phyloP scores from a whole-genome alignment of 805 yeast species.

The Kuraishia floccosa region DNA sequence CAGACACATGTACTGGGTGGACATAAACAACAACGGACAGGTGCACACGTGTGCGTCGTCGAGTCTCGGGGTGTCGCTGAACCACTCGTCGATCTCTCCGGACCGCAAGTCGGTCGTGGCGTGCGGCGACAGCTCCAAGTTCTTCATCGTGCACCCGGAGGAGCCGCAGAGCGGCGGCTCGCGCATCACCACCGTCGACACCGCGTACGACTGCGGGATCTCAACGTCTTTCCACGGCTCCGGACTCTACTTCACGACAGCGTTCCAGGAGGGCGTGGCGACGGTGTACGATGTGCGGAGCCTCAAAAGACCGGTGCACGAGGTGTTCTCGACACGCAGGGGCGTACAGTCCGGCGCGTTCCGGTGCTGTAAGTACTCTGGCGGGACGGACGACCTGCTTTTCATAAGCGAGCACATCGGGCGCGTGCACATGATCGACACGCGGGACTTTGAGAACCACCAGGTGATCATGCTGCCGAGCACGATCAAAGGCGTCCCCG shows the following conservation, averaged over 20 bases:
- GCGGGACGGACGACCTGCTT: conserved; percentile 64
- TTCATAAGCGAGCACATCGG: conserved; percentile 79
- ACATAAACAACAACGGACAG: conserved; percentile 34
- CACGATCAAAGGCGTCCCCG: conserved; percentile 16
- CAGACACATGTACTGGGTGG: conserved; percentile 52
- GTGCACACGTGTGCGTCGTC: conserved; percentile 29
- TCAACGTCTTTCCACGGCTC: conserved; percentile 73
- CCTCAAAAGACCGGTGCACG: conserved; percentile 36
- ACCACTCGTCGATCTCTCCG: conserved; percentile 62
- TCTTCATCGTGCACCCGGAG: conserved; percentile 44
- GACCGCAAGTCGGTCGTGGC: conserved; percentile 47
- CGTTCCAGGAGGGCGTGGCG: conserved; percentile 81
- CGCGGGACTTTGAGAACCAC: conserved; percentile 61
- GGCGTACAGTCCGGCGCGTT: conserved; percentile 29
- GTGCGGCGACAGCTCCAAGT: conserved; percentile 68
- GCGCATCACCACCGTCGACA: conserved; percentile 25
- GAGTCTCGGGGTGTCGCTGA: conserved; percentile 54
- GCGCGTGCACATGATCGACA: conserved; percentile 74
- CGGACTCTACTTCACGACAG: conserved; percentile 62
- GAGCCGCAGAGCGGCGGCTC: conserved; percentile 4
- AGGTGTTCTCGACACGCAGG: conserved; percentile 49
- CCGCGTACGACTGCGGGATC: conserved; percentile 70
- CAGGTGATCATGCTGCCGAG: conserved; percentile 65
- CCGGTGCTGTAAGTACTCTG: conserved; percentile 37
- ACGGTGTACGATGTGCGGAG: conserved; percentile 69